These are phyloP conservation scores for Xylariaceae sp. DNA, from an alignment of 2,329 filamentous ascomycete genomes.

Conservation along the genomic window DNA sequence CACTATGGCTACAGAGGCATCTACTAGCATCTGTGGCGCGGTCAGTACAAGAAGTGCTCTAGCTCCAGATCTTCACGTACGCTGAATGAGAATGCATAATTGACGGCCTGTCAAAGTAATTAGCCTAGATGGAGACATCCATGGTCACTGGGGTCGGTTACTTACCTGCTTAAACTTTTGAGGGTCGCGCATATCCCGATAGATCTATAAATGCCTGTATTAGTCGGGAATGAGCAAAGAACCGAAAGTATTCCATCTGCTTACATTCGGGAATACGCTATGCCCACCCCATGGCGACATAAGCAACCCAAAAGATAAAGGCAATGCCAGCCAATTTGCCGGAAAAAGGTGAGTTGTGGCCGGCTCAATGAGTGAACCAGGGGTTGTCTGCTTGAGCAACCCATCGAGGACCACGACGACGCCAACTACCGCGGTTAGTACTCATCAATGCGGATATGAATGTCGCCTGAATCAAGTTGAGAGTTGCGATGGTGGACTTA, in stretches of 20 bases:
- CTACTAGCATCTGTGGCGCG: constrained; percentile 62
- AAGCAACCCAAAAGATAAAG: constrained; percentile 82
- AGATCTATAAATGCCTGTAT: constrained; percentile 42
- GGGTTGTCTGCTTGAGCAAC: constrained; percentile 71
- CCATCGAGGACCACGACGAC: constrained; percentile 79
- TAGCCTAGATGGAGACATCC: constrained; percentile 8
- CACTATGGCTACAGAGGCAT: constrained; percentile 74
- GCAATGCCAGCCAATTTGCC: constrained; percentile 78
- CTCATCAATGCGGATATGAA: too few relatives aligned
- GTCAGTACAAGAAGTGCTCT: constrained; percentile 1
- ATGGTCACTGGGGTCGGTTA: neutral
- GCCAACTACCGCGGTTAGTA: constrained; percentile 56
- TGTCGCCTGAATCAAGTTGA: neutral
- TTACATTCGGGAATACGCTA: constrained; percentile 72
- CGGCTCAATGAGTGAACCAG: constrained; percentile 79
- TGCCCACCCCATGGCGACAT: constrained; percentile 70
- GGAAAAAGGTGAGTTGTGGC: constrained; percentile 79
- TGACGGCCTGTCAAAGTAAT: constrained; percentile 54
- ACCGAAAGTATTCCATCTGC: constrained; percentile 10
- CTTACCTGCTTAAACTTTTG: constrained; percentile 61
- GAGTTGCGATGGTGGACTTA: constrained; percentile 45
- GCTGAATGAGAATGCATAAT: constrained; percentile 80
- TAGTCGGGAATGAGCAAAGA: neutral
- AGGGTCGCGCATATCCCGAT: constrained; percentile 66
- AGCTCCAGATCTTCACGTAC: constrained; percentile 41